Evolutionary conservation across 2,329 filamentous ascomycete species (phyloP).

Genomic region (Cadophora sp.): DNA sequence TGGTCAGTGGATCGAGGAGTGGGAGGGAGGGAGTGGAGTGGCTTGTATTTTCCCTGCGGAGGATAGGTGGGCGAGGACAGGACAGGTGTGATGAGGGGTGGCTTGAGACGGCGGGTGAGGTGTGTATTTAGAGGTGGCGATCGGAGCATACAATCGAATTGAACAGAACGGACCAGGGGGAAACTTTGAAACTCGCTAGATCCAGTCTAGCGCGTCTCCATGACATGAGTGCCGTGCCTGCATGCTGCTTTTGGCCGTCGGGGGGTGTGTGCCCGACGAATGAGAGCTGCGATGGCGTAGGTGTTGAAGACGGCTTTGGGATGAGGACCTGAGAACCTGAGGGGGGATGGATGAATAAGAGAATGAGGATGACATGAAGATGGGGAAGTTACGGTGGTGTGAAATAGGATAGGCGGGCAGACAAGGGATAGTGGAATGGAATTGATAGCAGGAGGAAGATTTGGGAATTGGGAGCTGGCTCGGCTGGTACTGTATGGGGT

Average conservation of each 20-base stretch:
- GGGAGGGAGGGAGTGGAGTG: background rate
- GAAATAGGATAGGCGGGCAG: no score
- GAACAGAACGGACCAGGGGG: background rate
- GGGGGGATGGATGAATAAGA: no score
- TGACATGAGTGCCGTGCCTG: slow-evolving; percentile 13
- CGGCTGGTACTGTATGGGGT: no score
- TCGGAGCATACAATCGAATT: no score
- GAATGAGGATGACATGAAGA: no score
- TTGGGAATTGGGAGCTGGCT: no score
- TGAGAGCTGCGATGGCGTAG: background rate
- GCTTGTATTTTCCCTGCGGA: slow-evolving; percentile 1
- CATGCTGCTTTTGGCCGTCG: background rate
- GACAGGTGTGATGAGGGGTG: no score
- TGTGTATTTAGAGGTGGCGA: background rate
- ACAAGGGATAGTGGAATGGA: no score
- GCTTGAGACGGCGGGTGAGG: background rate
- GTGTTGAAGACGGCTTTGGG: background rate
- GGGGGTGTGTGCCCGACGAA: background rate
- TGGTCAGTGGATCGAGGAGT: background rate
- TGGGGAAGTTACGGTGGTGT: no score
- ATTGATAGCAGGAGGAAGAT: background rate
- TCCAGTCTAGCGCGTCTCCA: background rate
- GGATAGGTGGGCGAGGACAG: background rate
- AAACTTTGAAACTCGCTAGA: slow-evolving; percentile 12
- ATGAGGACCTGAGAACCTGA: no score